phyloP scores from a whole-genome alignment of 208 protist species.

The Wallacemonas rigidus region DNA sequence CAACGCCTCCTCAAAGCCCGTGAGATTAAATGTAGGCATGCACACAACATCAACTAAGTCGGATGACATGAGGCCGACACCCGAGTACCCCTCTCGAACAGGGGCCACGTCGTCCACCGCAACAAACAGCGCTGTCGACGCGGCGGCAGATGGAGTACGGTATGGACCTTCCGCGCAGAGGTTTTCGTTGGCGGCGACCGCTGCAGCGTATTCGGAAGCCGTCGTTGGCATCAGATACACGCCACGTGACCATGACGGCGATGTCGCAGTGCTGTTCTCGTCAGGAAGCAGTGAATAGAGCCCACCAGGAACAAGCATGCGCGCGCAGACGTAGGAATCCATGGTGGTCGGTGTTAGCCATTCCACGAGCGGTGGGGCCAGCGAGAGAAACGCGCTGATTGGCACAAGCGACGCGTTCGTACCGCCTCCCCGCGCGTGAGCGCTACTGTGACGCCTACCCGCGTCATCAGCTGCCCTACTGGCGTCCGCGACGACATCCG shows the following conservation, averaged over 20 bases:
- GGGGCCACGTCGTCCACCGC: no score
- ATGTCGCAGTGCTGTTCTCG: neutral
- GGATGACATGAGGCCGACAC: neutral
- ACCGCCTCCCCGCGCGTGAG: neutral
- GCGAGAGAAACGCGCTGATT: constrained; percentile 7
- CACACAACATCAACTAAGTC: constrained; percentile 18
- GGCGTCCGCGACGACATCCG: neutral
- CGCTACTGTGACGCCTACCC: neutral
- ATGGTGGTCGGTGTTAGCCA: constrained; percentile 11
- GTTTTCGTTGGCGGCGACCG: constrained; percentile 8
- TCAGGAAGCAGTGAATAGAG: constrained; percentile 29
- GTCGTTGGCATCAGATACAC: constrained; percentile 26
- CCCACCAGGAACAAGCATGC: constrained; percentile 20
- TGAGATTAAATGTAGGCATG: constrained; percentile 16
- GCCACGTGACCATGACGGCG: constrained; percentile 6
- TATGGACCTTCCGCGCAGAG: constrained; percentile 13
- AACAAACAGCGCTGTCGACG: no score
- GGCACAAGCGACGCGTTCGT: neutral
- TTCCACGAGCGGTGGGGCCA: constrained; percentile 20
- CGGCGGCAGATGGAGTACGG: neutral
- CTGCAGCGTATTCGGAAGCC: neutral
- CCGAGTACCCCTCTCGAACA: neutral
- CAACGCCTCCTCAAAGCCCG: neutral
- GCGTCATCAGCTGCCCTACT: neutral
- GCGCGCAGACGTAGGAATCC: constrained; percentile 18